phyloP scores from a whole-genome alignment of 2,329 filamentous ascomycete genomes.

The Curvularia eragrostidis region DNA sequence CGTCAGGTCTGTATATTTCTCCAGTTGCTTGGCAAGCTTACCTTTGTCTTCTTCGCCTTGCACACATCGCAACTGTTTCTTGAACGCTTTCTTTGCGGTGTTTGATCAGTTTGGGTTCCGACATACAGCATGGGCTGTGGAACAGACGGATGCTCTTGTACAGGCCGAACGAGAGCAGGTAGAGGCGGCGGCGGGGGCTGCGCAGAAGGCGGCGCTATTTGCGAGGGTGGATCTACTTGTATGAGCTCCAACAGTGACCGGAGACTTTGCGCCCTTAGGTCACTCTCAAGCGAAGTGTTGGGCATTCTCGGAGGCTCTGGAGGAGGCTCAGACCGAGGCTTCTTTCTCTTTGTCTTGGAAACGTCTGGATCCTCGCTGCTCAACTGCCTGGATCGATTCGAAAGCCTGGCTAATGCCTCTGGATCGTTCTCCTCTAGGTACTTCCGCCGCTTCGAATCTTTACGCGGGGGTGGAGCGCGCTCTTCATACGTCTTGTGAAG shows the following conservation, averaged over 20 bases:
- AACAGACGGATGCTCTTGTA: slow-evolving; percentile 9
- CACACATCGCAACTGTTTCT: slow-evolving; percentile 47
- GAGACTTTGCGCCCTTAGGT: slow-evolving; percentile 47
- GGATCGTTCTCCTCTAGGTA: slow-evolving; percentile 46
- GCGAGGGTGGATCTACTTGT: slow-evolving; percentile 29
- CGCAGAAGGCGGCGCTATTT: slow-evolving; percentile 19
- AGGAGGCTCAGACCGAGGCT: slow-evolving; percentile 22
- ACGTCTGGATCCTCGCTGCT: slow-evolving; percentile 28
- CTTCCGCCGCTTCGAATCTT: slow-evolving; percentile 49
- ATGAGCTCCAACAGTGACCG: slow-evolving; percentile 49
- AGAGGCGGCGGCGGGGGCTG: slow-evolving; percentile 20
- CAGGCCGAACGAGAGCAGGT: slow-evolving; percentile 12
- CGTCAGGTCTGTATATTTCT: slow-evolving; percentile 16
- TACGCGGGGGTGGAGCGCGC: slow-evolving; percentile 50
- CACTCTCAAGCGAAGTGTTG: slow-evolving; percentile 48
- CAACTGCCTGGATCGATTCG: slow-evolving; percentile 32
- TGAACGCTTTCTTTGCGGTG: slow-evolving; percentile 29
- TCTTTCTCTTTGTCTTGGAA: slow-evolving; percentile 36
- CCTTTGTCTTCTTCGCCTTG: slow-evolving; percentile 49
- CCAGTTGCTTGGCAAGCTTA: slow-evolving; percentile 17
- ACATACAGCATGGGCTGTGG: slow-evolving; percentile 7
- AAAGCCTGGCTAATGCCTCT: slow-evolving; percentile 38
- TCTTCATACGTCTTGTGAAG: slow-evolving; percentile 57
- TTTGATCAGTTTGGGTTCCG: slow-evolving; percentile 17
- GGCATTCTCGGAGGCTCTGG: slow-evolving; percentile 35